Evolutionary conservation across 768 basidiomycete genomes (phyloP).

Genomic region (Psilocybe cubensis): DNA sequence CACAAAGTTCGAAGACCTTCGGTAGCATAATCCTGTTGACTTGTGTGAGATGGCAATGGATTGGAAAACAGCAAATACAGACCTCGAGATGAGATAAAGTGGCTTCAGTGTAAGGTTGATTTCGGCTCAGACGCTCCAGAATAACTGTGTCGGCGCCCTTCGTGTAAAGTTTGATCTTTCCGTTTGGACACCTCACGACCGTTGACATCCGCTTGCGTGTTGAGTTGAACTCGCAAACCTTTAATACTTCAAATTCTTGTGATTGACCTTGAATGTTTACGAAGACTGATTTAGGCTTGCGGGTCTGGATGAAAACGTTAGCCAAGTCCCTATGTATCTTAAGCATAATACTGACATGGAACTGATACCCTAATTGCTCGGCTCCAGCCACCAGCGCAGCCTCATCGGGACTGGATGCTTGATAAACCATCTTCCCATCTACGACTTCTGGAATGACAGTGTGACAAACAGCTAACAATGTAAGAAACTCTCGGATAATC

Average conservation of each 20-base stretch:
- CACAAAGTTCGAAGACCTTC: slow-evolving; percentile 98
- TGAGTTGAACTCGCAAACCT: slow-evolving; percentile 99
- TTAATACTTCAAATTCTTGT: slow-evolving; percentile 88
- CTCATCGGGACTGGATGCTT: slow-evolving; percentile 98
- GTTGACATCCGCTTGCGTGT: slow-evolving; percentile 99
- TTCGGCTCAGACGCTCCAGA: slow-evolving; percentile 85
- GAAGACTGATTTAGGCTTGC: slow-evolving; percentile 96
- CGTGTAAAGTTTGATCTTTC: slow-evolving; percentile 92
- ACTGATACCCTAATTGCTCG: slow-evolving; percentile 89
- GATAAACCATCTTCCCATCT: slow-evolving; percentile 89
- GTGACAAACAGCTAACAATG: slow-evolving; percentile 92
- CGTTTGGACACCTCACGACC: slow-evolving; percentile 83
- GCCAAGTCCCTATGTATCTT: slow-evolving; percentile 1
- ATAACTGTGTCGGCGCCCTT: slow-evolving; percentile 99
- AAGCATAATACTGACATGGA: slow-evolving; percentile 70
- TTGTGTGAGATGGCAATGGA: slow-evolving; percentile 5
- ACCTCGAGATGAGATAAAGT: slow-evolving; percentile 93
- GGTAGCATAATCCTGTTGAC: slow-evolving; percentile 85
- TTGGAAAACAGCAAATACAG: slow-evolving; percentile 17
- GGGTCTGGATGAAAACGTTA: slow-evolving; percentile 54
- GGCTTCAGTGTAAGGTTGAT: slow-evolving; percentile 83
- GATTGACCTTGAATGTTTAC: slow-evolving; percentile 74
- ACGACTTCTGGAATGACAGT: slow-evolving; percentile 95
- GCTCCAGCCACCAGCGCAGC: slow-evolving; percentile 95
- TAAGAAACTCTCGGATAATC: slow-evolving; percentile 72